Evolutionary conservation across 768 basidiomycete species (phyloP).

Genomic region (Nidula microcarpa): DNA sequence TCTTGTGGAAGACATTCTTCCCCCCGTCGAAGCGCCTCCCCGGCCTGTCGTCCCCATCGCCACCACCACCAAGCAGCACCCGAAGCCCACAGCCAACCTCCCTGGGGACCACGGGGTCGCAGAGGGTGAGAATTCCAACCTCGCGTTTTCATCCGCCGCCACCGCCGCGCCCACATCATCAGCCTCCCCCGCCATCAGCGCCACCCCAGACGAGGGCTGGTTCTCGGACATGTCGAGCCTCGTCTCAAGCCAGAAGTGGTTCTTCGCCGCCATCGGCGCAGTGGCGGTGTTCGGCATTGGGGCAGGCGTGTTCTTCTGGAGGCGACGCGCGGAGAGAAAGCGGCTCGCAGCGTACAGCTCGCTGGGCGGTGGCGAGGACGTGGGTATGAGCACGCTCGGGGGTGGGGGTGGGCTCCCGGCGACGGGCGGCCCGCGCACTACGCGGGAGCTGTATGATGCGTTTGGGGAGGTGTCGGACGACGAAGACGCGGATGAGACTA

Average conservation of each 20-base stretch:
- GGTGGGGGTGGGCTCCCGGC: constrained; percentile 24
- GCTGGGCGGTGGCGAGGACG: constrained; percentile 60
- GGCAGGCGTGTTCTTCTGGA: constrained; percentile 76
- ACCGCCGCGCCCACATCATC: constrained; percentile 22
- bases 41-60: constrained; percentile 28
- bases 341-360: constrained; percentile 51
- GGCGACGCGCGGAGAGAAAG: constrained; percentile 47
- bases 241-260: constrained; percentile 79
- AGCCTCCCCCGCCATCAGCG: constrained; percentile 28
- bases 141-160: constrained; percentile 51
- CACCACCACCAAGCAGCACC: constrained; percentile 54
- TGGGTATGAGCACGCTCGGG: constrained; percentile 74
- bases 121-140: constrained; percentile 76
- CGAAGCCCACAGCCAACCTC: constrained; percentile 85
- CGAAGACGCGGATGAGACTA: constrained; percentile 71
- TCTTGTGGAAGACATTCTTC: constrained; percentile 44
- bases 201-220: constrained; percentile 80
- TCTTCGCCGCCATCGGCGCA: constrained; percentile 81
- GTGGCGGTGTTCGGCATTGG: constrained; percentile 73
- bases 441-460: constrained; percentile 94
- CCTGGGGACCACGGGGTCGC: constrained; percentile 83
- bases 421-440: constrained; percentile 42
- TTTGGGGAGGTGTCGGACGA: constrained; percentile 90
- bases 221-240: constrained; percentile 76
- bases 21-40: constrained; percentile 35